phyloP scores from a whole-genome alignment of 257 asterid species.

The Forsythia viridissima region DNA sequence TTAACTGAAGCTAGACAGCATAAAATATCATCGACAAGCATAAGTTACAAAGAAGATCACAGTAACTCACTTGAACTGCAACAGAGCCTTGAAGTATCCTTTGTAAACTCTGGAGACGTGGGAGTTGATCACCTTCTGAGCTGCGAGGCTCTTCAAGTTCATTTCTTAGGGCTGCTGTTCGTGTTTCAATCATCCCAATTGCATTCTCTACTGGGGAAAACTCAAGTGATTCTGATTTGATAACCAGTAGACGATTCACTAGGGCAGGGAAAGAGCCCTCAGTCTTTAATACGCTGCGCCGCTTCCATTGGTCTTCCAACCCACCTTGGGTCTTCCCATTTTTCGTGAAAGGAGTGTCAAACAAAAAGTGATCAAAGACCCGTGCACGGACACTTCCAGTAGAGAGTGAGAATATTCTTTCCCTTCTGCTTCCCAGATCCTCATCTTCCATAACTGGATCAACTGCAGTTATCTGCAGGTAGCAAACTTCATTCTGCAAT shows the following conservation, averaged over 20 bases:
- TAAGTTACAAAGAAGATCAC: background rate
- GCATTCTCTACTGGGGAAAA: constrained; percentile 99
- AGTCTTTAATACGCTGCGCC: constrained; percentile 89
- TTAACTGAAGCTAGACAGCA: constrained; percentile 6
- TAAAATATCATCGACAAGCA: background rate
- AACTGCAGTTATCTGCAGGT: constrained; percentile 97
- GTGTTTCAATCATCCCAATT: constrained; percentile 97
- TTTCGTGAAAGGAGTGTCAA: constrained; percentile 96
- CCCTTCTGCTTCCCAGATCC: constrained; percentile 97
- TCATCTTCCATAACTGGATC: constrained; percentile 99
- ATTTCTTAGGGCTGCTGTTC: constrained; percentile 92
- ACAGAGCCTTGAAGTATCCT: constrained; percentile 99
- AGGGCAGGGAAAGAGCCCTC: constrained; percentile 97
- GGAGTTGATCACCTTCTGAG: constrained; percentile 99
- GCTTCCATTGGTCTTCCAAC: constrained; percentile 96
- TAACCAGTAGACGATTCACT: constrained; percentile 81
- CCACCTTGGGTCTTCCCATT: constrained; percentile 99
- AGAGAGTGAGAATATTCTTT: constrained; percentile 86
- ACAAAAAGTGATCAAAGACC: constrained; percentile 90
- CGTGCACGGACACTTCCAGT: constrained; percentile 95
- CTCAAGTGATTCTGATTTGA: constrained; percentile 87
- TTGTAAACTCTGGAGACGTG: constrained; percentile 95
- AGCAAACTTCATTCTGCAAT: constrained; percentile 86
- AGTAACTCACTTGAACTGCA: constrained; percentile 86
- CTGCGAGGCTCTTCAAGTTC: constrained; percentile 99